Base-by-base conservation (phyloP, 768 basidiomycete genomes). In the Termitomyces heimii region DNA sequence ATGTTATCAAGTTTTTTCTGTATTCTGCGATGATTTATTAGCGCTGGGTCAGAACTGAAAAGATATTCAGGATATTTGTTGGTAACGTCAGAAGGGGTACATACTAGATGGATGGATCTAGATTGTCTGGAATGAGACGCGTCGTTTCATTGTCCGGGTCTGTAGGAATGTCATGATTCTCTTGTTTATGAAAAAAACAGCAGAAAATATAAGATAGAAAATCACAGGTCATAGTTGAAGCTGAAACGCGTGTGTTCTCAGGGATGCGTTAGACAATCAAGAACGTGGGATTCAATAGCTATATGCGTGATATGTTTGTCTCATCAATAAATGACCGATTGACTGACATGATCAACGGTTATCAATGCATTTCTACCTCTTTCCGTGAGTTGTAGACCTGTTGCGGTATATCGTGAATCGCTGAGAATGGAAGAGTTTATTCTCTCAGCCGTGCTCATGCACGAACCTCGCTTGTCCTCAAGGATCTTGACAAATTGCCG, bases 1-100 rank as follows among this genome's bases (percentile, higher is more conserved):
- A 87, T 85, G 9, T 75, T 70, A 4, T 75, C 77, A 28, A 86
- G 71, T 9, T 82, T 75, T 40, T 83, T 81, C 60, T 80, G 81
- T 54, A 84, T 63, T 46, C 71, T 75, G 52, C 79, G 77, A 39
- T 82, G 77, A 66, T 83, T 78, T 34, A 80, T 57, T n/a, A 72
- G 58, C 24, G 59, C 59, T 26, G 63, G 59, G 61, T 67, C 61
- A 46, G 67, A 56, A 26, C 67, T 68, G 37, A 32, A 49, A 43
- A 40, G 12, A 47, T 39, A 45, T 45, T 52, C 47, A 32, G 26
- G 29, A 18, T 40, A n/a, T 29, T 14, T 6, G 45, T 43, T n/a
- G 40, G 43, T 37, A 42, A 26, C 31, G 28, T 16, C 24, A 6
- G 14, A 43, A 16, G 26, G 32, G 56, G 58, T 60, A 68, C 67